phyloP scores from a whole-genome alignment of 2,329 filamentous ascomycete genomes.

The Alternaria sp. region DNA sequence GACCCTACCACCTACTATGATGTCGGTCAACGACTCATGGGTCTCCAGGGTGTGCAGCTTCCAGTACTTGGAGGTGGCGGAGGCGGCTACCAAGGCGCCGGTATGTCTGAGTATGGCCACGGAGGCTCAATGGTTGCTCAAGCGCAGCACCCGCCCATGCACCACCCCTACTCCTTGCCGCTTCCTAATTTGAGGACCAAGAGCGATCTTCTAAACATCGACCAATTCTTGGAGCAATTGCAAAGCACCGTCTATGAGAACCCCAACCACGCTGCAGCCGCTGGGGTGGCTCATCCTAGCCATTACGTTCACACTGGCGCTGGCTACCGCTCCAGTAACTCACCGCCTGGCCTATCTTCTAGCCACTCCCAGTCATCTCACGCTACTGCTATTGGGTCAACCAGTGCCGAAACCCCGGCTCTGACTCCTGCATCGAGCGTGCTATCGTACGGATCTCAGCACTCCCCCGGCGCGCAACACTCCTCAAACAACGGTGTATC shows the following conservation, averaged over 20 bases:
- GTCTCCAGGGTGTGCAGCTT: conserved; percentile 74
- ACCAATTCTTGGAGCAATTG: conserved; percentile 94
- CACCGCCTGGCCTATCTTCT: conserved; percentile 57
- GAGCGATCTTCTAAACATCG: conserved; percentile 91
- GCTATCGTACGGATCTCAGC: conserved; percentile 79
- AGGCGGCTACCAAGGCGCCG: conserved; percentile 41
- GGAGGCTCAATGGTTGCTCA: conserved; percentile 64
- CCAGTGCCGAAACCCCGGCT: conserved; percentile 71
- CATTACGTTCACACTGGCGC: conserved; percentile 68
- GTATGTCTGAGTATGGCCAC: conserved; percentile 63
- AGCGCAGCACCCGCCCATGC: conserved; percentile 70
- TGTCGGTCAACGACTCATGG: conserved; percentile 87
- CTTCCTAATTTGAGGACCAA: conserved; percentile 92
- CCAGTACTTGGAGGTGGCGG: conserved; percentile 41
- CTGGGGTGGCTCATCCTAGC: conserved; percentile 78
- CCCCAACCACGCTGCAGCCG: conserved; percentile 79
- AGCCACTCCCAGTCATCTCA: conserved; percentile 63
- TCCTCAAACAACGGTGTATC: conserved; percentile 65
- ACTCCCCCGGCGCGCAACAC: conserved; percentile 74
- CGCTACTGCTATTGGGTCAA: conserved; percentile 52
- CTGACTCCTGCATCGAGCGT: conserved; percentile 79
- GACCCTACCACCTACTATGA: conserved; percentile 90
- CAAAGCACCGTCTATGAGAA: conserved; percentile 96
- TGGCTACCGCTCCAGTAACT: conserved; percentile 66
- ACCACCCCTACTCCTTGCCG: conserved; percentile 85